Conservation (phyloP, 208 protist genomes). For the Leishmania tarentolae region DNA sequence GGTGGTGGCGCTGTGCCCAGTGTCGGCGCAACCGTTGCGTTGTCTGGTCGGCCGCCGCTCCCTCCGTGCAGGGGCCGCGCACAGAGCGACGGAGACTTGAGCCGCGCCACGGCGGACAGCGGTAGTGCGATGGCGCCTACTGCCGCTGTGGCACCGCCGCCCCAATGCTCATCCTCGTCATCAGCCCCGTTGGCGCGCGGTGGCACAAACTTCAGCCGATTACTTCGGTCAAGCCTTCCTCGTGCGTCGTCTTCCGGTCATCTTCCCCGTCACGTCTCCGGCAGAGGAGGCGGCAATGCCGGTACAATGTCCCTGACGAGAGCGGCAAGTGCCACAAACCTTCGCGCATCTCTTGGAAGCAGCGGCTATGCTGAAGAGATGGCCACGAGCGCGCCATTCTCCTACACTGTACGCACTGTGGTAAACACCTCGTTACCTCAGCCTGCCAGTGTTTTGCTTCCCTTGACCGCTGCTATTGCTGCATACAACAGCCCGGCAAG, state of each 20-base stretch:
- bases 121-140: neutral
- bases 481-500: conserved; percentile 14
- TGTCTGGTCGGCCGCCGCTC: conserved; percentile 12
- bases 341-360: neutral
- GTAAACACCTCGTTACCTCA: conserved; percentile 57
- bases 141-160: too few species aligned
- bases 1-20: neutral
- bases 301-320: neutral
- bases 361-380: conserved; percentile 7
- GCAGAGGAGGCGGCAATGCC: neutral
- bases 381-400: conserved; percentile 5
- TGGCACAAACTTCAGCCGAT: neutral
- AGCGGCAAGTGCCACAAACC: neutral
- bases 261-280: neutral
- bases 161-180: neutral
- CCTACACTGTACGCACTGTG: conserved; percentile 26
- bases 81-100: conserved; percentile 17
- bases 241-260: neutral
- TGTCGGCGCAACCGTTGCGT: neutral
- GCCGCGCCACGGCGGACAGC: neutral
- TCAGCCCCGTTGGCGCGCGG: neutral
- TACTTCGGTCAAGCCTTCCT: neutral
- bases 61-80: conserved; percentile 17
- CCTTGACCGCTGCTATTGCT: conserved; percentile 17
- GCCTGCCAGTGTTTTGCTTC: conserved; percentile 34